phyloP scores from a whole-genome alignment of 202 grass and related monocot species.

The Carex arenaria region DNA sequence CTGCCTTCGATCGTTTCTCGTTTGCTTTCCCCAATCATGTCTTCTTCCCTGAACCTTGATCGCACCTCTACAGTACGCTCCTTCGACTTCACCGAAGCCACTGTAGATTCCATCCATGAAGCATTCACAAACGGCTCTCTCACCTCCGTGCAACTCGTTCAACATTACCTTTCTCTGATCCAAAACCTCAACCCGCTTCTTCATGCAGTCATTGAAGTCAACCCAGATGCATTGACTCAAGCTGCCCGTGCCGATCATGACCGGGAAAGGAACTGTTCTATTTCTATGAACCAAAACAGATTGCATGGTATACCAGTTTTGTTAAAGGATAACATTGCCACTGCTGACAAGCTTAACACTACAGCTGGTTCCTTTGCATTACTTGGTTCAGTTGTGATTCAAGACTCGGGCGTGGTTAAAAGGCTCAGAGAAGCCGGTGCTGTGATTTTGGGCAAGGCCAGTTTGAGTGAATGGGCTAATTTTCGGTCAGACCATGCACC shows the following conservation, averaged over 20 bases:
- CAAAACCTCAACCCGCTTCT: constrained; percentile 29
- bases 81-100: constrained; percentile 52
- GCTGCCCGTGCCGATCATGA: constrained; percentile 25
- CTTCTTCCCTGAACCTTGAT: no score
- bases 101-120: constrained; percentile 33
- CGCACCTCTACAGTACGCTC: not conserved
- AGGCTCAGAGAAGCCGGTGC: constrained; percentile 34
- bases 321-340: no score
- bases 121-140: constrained; percentile 41
- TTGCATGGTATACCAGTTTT: no score
- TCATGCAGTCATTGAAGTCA: constrained; percentile 56
- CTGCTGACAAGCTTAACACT: no score
- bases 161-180: constrained; percentile 45
- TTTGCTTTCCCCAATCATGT: no score
- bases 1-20: no score
- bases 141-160: constrained; percentile 36
- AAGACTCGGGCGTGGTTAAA: constrained; percentile 42
- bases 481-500: constrained; percentile 14
- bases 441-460: no score
- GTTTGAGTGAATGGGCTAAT: constrained; percentile 21
- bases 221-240: constrained; percentile 35
- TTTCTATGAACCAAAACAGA: not conserved
- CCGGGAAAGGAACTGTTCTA: not conserved
- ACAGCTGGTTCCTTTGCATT: constrained; percentile 36
- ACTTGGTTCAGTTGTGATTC: constrained; percentile 35